A percentile compares a stretch with the other conserved stretches of the same genome.
These are phyloP conservation scores for Mycena venus DNA, from an alignment of 768 basidiomycete genomes.

Conservation along the genomic window DNA sequence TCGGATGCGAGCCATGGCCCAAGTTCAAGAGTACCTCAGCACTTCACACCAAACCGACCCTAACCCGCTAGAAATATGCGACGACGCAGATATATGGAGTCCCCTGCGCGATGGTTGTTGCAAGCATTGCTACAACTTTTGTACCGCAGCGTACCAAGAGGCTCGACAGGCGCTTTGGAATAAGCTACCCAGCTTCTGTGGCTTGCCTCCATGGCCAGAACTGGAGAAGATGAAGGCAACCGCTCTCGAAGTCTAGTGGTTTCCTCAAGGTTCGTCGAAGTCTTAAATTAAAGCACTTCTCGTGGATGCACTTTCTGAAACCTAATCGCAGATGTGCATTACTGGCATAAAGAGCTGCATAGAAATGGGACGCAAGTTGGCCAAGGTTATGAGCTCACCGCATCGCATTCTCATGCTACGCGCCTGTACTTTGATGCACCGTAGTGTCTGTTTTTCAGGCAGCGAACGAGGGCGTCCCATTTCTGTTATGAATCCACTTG, in stretches of 20 bases:
- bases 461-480: no score
- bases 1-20: not conserved
- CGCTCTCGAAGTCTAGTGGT: not conserved
- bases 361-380: no score
- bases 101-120: not conserved
- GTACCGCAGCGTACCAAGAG: not conserved
- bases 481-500: no score
- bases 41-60: no score
- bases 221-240: conserved; percentile 27
- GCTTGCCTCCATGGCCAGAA: conserved; percentile 37
- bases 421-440: no score
- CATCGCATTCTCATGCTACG: no score
- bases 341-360: no score
- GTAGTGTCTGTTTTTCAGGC: no score
- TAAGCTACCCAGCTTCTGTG: conserved; percentile 34
- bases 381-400: no score
- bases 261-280: not conserved
- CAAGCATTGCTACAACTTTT: not conserved
- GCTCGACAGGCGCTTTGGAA: conserved; percentile 34
- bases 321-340: no score
- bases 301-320: no score
- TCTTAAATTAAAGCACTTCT: not conserved
- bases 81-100: not conserved
- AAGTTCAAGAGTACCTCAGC: not conserved
- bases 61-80: not conserved